Evolutionary conservation across 2,329 filamentous ascomycete genomes (phyloP).

Genomic region (Fusarium nodosum): DNA sequence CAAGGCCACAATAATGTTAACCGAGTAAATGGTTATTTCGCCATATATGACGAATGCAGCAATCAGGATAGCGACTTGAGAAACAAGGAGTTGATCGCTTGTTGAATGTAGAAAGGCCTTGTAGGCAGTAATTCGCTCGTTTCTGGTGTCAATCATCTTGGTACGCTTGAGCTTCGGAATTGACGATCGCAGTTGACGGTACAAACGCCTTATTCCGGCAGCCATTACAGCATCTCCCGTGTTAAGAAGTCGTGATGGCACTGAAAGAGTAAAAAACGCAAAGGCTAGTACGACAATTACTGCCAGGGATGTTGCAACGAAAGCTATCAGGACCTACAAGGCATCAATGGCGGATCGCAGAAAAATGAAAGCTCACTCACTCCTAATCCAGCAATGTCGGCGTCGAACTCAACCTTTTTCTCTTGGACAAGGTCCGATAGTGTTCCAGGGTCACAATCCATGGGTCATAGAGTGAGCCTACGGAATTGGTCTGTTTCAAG

Average conservation of each 20-base stretch:
- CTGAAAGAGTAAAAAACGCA: background rate
- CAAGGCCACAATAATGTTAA: conserved; percentile 7
- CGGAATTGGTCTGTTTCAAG: accelerated
- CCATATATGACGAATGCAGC: background rate
- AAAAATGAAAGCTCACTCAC: accelerated
- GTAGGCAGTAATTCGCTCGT: background rate
- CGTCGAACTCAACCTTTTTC: background rate
- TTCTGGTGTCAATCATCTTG: background rate
- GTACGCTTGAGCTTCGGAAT: background rate
- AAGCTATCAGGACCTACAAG: background rate
- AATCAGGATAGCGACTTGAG: background rate
- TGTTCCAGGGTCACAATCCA: background rate
- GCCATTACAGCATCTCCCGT: background rate
- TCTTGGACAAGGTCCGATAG: accelerated
- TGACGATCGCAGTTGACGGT: accelerated
- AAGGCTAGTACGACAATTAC: background rate
- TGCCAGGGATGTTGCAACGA: background rate
- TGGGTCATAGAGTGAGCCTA: background rate
- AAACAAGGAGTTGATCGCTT: conserved; percentile 9
- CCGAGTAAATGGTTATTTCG: conserved; percentile 13
- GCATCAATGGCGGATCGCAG: accelerated
- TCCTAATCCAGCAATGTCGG: conserved; percentile 15
- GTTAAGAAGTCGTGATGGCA: background rate
- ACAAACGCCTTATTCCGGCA: background rate
- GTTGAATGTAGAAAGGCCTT: conserved; percentile 6